Base-by-base conservation (phyloP, 73 alveolate species). In the Blepharisma stoltei region DNA sequence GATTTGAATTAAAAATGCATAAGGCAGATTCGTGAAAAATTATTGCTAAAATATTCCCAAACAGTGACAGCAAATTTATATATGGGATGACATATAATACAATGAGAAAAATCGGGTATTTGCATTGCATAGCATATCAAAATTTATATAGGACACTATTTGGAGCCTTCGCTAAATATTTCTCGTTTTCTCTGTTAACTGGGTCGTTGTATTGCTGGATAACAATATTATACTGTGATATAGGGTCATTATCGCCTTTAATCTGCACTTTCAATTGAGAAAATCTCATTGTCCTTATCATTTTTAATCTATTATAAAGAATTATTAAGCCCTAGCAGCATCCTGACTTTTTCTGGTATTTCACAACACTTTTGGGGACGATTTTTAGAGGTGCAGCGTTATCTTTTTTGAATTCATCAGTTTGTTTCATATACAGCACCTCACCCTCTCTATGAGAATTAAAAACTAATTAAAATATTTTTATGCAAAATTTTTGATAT, bases 151-250 rank as follows among this genome's bases (percentile, higher is more conserved):
- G 23, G 18, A n/a, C 14, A 25, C 14, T 20, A 25, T 60, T 60
- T 8, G 14, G 45, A 9, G 73, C 73, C 23, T 60, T 60, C 46
- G 14, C 23, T 60, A 60, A 25, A 25, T 14, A 60, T n/a, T 14
- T 60, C 5, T 60, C 73, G 14, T 60, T n/a, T 11, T 60, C 23
- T 20, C 73, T n/a, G 73, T 60, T 60, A 14, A 60, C 73, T 20
- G 73, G 73, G 46, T 60, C 73, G 47, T 60, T 60, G 46, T 60
- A 60, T 60, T 60, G 73, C 23, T 60, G 46, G 11, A 60, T 5
- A 14, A 60, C 73, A 3, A 60, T 8, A 38, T 60, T 60, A 5
- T 60, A 60, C 14, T 38, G 73, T 18, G 73, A 60, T 8, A 60
- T 60, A 18, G 73, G 73, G 46, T 60, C 73, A 14, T 60, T 60